phyloP scores from a whole-genome alignment of 164 flowering plant genomes.

The Cinnamomum micranthum region DNA sequence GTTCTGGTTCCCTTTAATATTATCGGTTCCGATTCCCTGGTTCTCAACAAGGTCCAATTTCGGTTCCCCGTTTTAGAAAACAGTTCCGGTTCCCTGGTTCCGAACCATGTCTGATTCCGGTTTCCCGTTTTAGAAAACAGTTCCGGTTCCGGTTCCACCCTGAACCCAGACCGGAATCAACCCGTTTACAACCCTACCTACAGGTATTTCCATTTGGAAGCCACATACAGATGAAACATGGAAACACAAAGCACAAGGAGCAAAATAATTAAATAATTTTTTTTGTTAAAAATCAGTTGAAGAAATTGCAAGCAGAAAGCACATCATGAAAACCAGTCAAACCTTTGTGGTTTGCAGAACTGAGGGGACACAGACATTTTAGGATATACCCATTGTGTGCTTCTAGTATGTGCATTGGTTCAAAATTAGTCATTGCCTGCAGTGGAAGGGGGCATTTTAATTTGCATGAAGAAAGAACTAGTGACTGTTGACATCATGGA shows the following conservation, averaged over 20 bases:
- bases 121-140: no score
- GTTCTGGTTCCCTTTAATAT: no score
- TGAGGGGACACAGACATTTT: constrained; percentile 91
- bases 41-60: no score
- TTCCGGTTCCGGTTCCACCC: no score
- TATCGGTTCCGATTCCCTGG: no score
- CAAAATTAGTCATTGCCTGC: constrained; percentile 96
- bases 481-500: background rate
- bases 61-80: no score
- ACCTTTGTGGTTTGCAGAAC: constrained; percentile 81
- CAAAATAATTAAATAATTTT: background rate
- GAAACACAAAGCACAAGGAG: background rate
- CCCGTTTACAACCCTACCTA: no score
- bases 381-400: constrained; percentile 89
- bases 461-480: background rate
- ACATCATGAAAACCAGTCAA: constrained; percentile 2
- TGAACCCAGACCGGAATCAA: no score
- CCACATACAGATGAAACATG: background rate
- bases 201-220: constrained; percentile 2
- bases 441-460: background rate
- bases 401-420: constrained; percentile 90
- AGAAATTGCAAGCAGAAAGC: background rate
- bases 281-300: background rate
- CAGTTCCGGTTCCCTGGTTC: no score
- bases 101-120: no score